phyloP scores from a whole-genome alignment of 2,329 filamentous ascomycete genomes.

The Exophiala sideris region DNA sequence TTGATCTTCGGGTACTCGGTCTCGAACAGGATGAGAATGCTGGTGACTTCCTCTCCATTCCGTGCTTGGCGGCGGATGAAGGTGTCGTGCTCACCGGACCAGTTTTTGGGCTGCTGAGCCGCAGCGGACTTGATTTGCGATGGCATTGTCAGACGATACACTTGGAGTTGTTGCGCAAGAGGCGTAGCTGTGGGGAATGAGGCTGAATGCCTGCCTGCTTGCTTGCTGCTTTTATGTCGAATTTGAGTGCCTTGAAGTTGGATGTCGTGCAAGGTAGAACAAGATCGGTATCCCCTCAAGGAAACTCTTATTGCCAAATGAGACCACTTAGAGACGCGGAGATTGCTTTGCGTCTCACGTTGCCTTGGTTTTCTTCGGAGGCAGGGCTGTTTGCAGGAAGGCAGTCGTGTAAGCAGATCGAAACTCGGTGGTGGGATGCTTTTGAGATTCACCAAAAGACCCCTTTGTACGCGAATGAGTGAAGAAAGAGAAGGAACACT shows the following conservation, averaged over 20 bases:
- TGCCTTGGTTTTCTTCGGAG: no score
- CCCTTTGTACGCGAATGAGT: not conserved
- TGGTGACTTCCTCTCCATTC: constrained; percentile 26
- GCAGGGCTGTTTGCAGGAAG: no score
- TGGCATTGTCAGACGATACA: not conserved
- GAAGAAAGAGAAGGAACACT: not conserved
- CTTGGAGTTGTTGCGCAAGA: not conserved
- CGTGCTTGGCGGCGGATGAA: constrained; percentile 22
- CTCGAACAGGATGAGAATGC: constrained; percentile 30
- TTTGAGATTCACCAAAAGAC: not conserved
- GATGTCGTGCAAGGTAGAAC: not conserved
- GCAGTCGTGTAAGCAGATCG: no score
- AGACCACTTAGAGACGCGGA: no score
- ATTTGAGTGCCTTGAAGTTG: not conserved
- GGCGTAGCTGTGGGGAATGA: not conserved
- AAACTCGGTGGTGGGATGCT: no score
- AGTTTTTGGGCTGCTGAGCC: constrained; percentile 9
- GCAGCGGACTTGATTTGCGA: not conserved
- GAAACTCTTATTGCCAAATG: no score
- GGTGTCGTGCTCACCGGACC: constrained; percentile 23
- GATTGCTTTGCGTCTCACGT: no score
- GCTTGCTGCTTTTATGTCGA: no score
- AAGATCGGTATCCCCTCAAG: no score
- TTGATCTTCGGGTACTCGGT: constrained; percentile 27
- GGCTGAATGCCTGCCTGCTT: not conserved